A percentile compares a stretch with the other conserved stretches of the same genome.
Conservation (phyloP, 345 rosid genomes). For the Heritiera fomes region DNA sequence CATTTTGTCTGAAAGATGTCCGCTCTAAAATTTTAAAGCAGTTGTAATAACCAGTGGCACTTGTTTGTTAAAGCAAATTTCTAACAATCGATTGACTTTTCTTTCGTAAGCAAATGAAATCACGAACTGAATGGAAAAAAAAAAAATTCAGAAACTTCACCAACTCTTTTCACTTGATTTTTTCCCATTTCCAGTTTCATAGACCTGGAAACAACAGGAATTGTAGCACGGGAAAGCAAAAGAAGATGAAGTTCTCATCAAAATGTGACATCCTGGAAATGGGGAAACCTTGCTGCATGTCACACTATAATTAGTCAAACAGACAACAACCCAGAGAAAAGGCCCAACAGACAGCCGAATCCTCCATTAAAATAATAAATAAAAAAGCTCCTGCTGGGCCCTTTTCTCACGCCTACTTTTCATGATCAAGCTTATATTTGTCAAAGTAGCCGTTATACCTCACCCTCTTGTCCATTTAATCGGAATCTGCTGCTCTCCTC, state of each 20-base stretch:
- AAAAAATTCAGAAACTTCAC: no score
- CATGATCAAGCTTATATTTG: constrained; percentile 14
- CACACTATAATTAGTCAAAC: background rate
- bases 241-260: no score
- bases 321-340: background rate
- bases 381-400: background rate
- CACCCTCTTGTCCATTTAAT: constrained; percentile 29
- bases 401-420: constrained; percentile 3
- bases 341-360: background rate
- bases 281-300: background rate
- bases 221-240: no score
- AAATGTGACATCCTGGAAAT: background rate
- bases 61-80: no score
- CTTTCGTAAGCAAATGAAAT: no score
- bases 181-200: no score
- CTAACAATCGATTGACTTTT: no score
- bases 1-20: background rate
- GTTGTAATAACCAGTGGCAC: no score
- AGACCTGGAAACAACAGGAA: no score
- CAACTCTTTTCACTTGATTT: no score
- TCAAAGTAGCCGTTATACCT: constrained; percentile 85
- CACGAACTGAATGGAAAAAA: no score
- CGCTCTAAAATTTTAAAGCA: no score
- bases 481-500: constrained; percentile 6
- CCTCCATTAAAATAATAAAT: background rate